A percentile compares a stretch with the other conserved stretches of the same genome.
phyloP scores from a whole-genome alignment of 208 protist species.

The Leishmania aethiopica region DNA sequence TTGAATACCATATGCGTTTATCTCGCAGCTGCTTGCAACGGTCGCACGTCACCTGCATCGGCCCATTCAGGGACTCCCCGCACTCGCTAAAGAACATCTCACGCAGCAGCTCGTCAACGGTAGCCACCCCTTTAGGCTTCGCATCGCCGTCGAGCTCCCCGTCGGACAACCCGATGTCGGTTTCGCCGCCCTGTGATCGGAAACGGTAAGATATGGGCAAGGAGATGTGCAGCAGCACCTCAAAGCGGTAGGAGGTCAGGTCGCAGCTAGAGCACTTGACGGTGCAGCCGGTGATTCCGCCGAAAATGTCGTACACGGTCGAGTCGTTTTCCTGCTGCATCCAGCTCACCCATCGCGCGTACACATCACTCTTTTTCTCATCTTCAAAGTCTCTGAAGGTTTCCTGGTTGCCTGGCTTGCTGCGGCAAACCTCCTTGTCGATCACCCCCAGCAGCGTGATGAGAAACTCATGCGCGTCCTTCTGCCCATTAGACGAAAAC shows the following conservation, averaged over 20 bases:
- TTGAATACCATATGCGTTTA: constrained; percentile 42
- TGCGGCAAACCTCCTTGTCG: constrained; percentile 86
- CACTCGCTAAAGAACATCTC: constrained; percentile 58
- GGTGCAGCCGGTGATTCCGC: constrained; percentile 59
- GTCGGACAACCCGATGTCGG: neutral
- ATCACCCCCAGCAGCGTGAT: constrained; percentile 83
- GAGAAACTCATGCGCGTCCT: constrained; percentile 93
- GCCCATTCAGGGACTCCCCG: constrained; percentile 49
- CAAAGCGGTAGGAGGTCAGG: constrained; percentile 65
- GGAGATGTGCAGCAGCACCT: constrained; percentile 79
- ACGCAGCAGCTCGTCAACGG: constrained; percentile 49
- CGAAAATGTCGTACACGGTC: constrained; percentile 84
- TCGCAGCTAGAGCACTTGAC: constrained; percentile 58
- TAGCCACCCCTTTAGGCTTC: constrained; percentile 4
- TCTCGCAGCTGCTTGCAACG: constrained; percentile 64
- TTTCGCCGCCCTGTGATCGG: neutral
- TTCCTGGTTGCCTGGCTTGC: constrained; percentile 42
- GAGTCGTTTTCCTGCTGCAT: constrained; percentile 57
- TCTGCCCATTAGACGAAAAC: constrained; percentile 79
- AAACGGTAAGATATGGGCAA: constrained; percentile 48
- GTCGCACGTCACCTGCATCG: constrained; percentile 67
- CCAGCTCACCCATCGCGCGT: constrained; percentile 52
- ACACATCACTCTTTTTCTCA: constrained; percentile 57
- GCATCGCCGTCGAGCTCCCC: neutral
- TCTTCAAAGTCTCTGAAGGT: constrained; percentile 61